phyloP scores from a whole-genome alignment of 352 stramenopile genomes.

The Globisporangium acanthophoron region DNA sequence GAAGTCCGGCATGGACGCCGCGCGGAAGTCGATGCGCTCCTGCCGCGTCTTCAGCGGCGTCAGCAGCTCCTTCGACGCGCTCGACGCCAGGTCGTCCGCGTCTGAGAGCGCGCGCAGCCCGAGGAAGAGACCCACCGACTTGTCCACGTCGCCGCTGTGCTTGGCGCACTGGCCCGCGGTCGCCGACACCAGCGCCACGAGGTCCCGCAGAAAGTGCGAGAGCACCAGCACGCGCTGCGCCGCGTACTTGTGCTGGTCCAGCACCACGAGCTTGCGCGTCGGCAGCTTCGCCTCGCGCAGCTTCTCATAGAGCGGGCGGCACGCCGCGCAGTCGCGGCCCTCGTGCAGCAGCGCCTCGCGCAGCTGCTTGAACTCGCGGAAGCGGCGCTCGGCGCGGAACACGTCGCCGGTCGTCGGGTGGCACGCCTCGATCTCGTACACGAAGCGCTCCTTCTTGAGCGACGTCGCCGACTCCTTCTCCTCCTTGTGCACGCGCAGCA shows the following conservation, averaged over 20 bases:
- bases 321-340: constrained; percentile 42
- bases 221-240: constrained; percentile 49
- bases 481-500: constrained; percentile 50
- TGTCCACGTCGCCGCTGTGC: constrained; percentile 57
- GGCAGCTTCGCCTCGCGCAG: constrained; percentile 49
- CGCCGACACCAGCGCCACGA: constrained; percentile 35
- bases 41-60: constrained; percentile 50
- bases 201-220: constrained; percentile 55
- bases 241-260: constrained; percentile 59
- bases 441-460: constrained; percentile 61
- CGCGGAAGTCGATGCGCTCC: constrained; percentile 65
- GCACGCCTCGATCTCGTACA: constrained; percentile 75
- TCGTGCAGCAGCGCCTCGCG: constrained; percentile 55
- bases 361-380: constrained; percentile 67
- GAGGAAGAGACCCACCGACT: constrained; percentile 58
- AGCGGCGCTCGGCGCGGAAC: constrained; percentile 44
- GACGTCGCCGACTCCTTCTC: constrained; percentile 31
- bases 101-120: constrained; percentile 37
- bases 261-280: constrained; percentile 39
- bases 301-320: constrained; percentile 39
- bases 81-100: constrained; percentile 32
- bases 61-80: constrained; percentile 24
- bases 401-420: constrained; percentile 53
- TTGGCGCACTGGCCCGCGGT: constrained; percentile 33
- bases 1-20: constrained; percentile 62